phyloP scores from a whole-genome alignment of 2,329 filamentous ascomycete species.

The Trichophyton rubrum region DNA sequence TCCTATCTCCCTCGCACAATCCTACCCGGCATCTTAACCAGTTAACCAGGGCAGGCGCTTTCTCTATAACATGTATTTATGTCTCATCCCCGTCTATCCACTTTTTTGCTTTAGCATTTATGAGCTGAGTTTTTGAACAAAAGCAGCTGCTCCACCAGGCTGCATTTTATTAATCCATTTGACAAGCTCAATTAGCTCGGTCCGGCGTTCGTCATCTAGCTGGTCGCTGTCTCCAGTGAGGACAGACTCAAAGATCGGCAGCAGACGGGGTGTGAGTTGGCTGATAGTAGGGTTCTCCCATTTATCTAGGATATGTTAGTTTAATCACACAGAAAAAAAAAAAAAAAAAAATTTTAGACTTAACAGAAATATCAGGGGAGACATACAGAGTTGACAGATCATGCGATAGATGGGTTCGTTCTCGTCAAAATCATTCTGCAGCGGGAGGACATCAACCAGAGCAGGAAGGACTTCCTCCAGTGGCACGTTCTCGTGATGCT shows the following conservation, averaged over 20 bases:
- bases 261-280: conserved; percentile 34
- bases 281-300: conserved; percentile 36
- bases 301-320: conserved; percentile 24
- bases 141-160: conserved; percentile 26
- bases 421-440: conserved; percentile 91
- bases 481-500: conserved; percentile 71
- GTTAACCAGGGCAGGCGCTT: neutral
- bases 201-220: conserved; percentile 37
- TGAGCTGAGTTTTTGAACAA: conserved; percentile 21
- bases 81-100: neutral
- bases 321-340: neutral
- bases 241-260: conserved; percentile 38
- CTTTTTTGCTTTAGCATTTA: neutral
- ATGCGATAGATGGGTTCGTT: conserved; percentile 88
- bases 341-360: neutral
- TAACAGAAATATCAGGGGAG: neutral
- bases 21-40: neutral
- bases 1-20: neutral
- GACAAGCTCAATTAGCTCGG: conserved; percentile 36
- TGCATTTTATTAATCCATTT: conserved; percentile 38
- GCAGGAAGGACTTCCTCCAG: conserved; percentile 70
- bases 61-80: neutral
- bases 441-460: conserved; percentile 64
- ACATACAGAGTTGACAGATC: conserved; percentile 73
- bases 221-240: conserved; percentile 35